These are phyloP conservation scores for Polychaeton citri DNA, from an alignment of 2,329 filamentous ascomycete genomes.

Conservation along the genomic window DNA sequence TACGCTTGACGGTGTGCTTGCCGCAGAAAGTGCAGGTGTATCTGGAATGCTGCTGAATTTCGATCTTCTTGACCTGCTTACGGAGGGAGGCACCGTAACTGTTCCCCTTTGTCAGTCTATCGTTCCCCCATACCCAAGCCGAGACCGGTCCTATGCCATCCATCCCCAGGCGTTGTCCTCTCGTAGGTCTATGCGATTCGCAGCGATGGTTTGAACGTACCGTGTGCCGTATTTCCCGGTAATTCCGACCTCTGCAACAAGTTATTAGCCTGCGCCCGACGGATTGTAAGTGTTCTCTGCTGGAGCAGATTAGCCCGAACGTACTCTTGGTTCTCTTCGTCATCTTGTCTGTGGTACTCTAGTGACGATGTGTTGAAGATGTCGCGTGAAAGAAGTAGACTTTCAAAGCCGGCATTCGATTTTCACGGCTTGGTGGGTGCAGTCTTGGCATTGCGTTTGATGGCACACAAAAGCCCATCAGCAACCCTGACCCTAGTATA, in stretches of 20 bases:
- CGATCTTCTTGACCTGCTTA: slow-evolving; percentile 99
- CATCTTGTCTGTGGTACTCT: slow-evolving; percentile 48
- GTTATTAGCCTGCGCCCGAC: slow-evolving; percentile 1
- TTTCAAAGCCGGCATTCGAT: slow-evolving; percentile 1
- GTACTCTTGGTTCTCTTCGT: slow-evolving; percentile 81
- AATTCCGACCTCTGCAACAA: slow-evolving; percentile 63
- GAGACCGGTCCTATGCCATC: neutral
- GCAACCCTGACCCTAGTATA: no score
- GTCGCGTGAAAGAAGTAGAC: slow-evolving; percentile 3
- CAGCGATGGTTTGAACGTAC: slow-evolving; percentile 43
- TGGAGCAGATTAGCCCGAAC: slow-evolving; percentile 1
- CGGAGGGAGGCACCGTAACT: slow-evolving; percentile 98
- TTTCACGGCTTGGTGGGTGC: slow-evolving; percentile 3
- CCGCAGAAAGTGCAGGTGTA: slow-evolving; percentile 99
- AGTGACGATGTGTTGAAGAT: slow-evolving; percentile 4
- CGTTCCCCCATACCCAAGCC: neutral
- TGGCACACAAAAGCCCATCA: no score
- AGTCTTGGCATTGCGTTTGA: slow-evolving; percentile 1
- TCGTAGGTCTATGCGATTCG: no score
- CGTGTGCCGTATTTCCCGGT: slow-evolving; percentile 98
- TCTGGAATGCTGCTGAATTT: slow-evolving; percentile 95
- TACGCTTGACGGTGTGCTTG: slow-evolving; percentile 65
- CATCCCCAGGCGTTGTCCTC: no score
- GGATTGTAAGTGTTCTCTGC: neutral
- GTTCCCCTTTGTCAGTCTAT: slow-evolving; percentile 2